Evolutionary conservation across 2,329 filamentous ascomycete species (phyloP).

Genomic region (Cordyceps cicadae): DNA sequence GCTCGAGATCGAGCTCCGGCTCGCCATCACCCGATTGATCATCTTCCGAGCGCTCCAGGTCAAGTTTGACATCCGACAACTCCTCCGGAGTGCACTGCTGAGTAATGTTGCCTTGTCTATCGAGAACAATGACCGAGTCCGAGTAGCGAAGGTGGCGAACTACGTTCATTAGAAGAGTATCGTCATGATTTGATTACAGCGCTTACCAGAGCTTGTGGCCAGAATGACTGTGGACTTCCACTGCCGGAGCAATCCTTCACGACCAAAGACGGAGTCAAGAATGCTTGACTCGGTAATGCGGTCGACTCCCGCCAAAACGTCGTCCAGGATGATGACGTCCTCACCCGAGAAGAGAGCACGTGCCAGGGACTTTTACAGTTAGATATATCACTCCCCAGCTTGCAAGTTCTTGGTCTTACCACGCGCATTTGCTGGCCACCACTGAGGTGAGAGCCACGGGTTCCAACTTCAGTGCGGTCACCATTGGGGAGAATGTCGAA

Average conservation of each 20-base stretch:
- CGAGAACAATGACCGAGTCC: slow-evolving; percentile 19
- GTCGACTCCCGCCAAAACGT: slow-evolving; percentile 28
- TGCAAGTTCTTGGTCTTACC: slow-evolving; percentile 10
- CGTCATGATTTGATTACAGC: no score
- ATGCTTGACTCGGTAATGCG: slow-evolving; percentile 30
- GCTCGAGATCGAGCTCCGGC: slow-evolving; percentile 2
- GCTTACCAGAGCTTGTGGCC: slow-evolving; percentile 21
- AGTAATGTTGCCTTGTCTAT: slow-evolving; percentile 16
- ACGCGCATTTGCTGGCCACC: slow-evolving; percentile 22
- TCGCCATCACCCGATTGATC: neutral
- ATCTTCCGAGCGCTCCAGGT: neutral
- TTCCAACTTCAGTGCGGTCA: slow-evolving; percentile 18
- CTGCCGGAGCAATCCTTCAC: slow-evolving; percentile 22
- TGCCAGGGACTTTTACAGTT: slow-evolving; percentile 14
- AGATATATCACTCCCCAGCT: neutral
- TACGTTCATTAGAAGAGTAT: neutral
- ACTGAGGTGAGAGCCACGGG: slow-evolving; percentile 18
- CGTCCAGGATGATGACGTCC: slow-evolving; percentile 23
- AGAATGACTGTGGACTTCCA: slow-evolving; percentile 20
- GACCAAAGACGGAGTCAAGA: slow-evolving; percentile 27
- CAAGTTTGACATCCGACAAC: slow-evolving; percentile 6
- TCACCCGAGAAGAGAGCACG: slow-evolving; percentile 20
- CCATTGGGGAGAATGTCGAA: slow-evolving; percentile 17
- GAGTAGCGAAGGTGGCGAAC: slow-evolving; percentile 18
- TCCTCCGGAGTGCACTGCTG: slow-evolving; percentile 17